Evolutionary conservation across 805 yeast genomes (phyloP).

Genomic region (Pichia eremophila): DNA sequence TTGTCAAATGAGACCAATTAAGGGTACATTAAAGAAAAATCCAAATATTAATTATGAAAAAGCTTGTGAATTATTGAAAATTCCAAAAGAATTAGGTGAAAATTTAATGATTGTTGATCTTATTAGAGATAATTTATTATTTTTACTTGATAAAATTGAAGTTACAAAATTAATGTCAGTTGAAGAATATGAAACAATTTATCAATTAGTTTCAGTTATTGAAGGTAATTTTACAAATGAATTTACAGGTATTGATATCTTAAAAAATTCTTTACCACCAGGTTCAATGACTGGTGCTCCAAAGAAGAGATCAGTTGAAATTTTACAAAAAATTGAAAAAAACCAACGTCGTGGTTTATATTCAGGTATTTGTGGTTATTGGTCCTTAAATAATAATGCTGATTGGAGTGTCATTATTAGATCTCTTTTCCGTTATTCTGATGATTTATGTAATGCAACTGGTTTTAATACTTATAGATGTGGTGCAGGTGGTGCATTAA

Average conservation of each 20-base stretch:
- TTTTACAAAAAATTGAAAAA: conserved; percentile 53
- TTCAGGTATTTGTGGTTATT: conserved; percentile 92
- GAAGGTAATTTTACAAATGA: conserved; percentile 42
- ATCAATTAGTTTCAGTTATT: conserved; percentile 84
- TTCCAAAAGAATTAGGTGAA: conserved; percentile 92
- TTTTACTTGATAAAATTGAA: conserved; percentile 51
- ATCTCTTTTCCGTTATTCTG: conserved; percentile 59
- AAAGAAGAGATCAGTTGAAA: conserved; percentile 81
- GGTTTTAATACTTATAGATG: conserved; percentile 52
- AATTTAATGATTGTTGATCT: conserved; percentile 94
- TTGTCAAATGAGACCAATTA: conserved; percentile 88
- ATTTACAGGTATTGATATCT: conserved; percentile 68
- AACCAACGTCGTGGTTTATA: conserved; percentile 69
- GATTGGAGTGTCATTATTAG: conserved; percentile 97
- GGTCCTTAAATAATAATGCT: conserved; percentile 78
- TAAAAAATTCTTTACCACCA: conserved; percentile 79
- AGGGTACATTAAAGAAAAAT: conserved; percentile 82
- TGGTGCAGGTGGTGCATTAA: conserved; percentile 98
- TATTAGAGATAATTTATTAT: conserved; percentile 82
- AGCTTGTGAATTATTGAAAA: conserved; percentile 58
- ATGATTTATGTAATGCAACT: conserved; percentile 28
- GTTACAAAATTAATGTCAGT: conserved; percentile 81
- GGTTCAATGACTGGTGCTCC: conserved; percentile 99
- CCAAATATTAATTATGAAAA: conserved; percentile 40
- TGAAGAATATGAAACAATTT: conserved; percentile 88